Evolutionary conservation across 139 green algal species (phyloP), one percentile per base, ranked within the genome.

Genomic region (Limnomonas spitsbergensis): DNA sequence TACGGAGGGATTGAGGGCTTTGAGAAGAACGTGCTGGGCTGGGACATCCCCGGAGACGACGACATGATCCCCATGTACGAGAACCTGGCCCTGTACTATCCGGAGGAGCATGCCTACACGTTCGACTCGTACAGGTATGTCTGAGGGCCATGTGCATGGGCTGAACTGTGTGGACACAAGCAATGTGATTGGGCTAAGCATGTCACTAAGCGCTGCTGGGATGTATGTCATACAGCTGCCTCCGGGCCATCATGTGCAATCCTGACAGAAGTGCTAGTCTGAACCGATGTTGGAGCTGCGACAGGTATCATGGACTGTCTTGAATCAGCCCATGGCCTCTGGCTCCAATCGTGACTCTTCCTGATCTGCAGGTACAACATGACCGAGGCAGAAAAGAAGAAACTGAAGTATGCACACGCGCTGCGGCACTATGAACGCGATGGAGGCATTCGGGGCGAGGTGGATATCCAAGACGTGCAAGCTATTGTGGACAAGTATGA

Each of bases 341-440:
- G n/a, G n/a, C n/a, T n/a, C n/a, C n/a, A n/a, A n/a, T n/a, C n/a
- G n/a, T n/a, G n/a, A n/a, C n/a, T n/a, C n/a, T n/a, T n/a, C n/a
- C n/a, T n/a, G n/a, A n/a, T n/a, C n/a, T n/a, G n/a, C 79, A 87
- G 85, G 80, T 88, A 90, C 69, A 80, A 83, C 38, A 54, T 90
- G 68, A 78, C 73, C 0, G 69, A 81, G 3, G 66, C 24, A n/a
- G 84, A 88, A 69, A 86, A 88, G 84, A 37, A 75, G 9, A 73
- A 61, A 20, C 40, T 86, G 6, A 82, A 85, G 75, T 77, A 81
- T 39, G 73, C 76, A 34, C 86, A 87, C 56, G 86, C 83, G 20
- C 71, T 89, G 75, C 79, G 86, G 68, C 75, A 84, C 68, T 88
- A 79, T 54, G 86, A 90, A 77, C 83, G 86, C 53, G 32, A 76